phyloP scores from a whole-genome alignment of 108 stramenopile species.

The Fragilaria crotonensis region DNA sequence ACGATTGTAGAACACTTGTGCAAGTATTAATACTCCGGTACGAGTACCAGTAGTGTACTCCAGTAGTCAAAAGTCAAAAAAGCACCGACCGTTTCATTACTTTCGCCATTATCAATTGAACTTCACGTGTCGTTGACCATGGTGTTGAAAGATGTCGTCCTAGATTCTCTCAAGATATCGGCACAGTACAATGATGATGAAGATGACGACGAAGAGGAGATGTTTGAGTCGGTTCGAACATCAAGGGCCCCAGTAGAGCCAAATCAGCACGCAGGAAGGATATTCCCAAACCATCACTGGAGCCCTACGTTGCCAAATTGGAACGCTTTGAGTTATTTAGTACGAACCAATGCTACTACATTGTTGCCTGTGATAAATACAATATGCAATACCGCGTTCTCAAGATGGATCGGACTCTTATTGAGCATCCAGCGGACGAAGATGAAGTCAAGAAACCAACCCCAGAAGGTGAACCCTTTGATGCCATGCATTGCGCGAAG shows the following conservation, averaged over 20 bases:
- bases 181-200: neutral
- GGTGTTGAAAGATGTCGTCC: neutral
- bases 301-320: slow-evolving; percentile 66
- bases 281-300: slow-evolving; percentile 26
- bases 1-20: too few relatives aligned
- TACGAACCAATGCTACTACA: slow-evolving; percentile 72
- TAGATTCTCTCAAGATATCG: neutral
- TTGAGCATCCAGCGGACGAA: slow-evolving; percentile 50
- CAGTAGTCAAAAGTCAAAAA: too few relatives aligned
- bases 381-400: slow-evolving; percentile 60
- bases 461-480: neutral
- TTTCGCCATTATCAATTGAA: too few relatives aligned
- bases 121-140: neutral
- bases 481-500: slow-evolving; percentile 23
- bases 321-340: slow-evolving; percentile 76
- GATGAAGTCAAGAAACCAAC: neutral
- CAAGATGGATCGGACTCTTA: slow-evolving; percentile 83
- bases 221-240: neutral
- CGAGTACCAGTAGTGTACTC: too few relatives aligned
- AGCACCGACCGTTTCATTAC: too few relatives aligned
- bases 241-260: neutral
- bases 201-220: slow-evolving; percentile 3
- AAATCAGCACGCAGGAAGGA: neutral
- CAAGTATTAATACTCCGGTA: too few relatives aligned
- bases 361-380: slow-evolving; percentile 65